Percentiles rank a stretch among this genome's conserved stretches.
Evolutionary conservation across 768 basidiomycete species (phyloP).

Genomic region (Naganishia antarctica): DNA sequence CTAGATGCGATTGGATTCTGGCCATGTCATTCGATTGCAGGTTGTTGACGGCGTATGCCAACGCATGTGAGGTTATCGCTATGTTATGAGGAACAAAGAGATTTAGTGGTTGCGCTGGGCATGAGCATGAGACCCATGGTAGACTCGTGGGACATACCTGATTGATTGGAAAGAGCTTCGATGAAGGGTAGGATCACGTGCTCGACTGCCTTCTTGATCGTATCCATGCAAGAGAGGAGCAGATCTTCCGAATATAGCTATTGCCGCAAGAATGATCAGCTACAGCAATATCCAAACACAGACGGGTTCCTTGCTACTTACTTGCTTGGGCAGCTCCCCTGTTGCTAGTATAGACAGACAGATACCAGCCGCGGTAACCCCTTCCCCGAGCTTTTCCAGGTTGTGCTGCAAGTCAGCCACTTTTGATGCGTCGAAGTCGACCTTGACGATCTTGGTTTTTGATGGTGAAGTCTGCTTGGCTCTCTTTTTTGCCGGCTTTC

Average conservation of each 20-base stretch:
- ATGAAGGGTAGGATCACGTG: slow-evolving; percentile 76
- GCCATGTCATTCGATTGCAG: not conserved
- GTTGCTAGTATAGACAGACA: slow-evolving; percentile 70
- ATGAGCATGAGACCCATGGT: slow-evolving; percentile 48
- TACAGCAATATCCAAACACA: not conserved
- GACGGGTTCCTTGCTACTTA: slow-evolving; percentile 49
- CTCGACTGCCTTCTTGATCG: slow-evolving; percentile 74
- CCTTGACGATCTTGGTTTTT: slow-evolving; percentile 44
- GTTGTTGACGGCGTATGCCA: slow-evolving; percentile 29
- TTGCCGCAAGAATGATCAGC: not conserved
- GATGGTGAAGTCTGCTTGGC: not conserved
- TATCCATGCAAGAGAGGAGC: slow-evolving; percentile 68
- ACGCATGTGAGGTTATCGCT: not conserved
- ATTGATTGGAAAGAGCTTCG: slow-evolving; percentile 54
- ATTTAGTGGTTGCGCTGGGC: too few species aligned
- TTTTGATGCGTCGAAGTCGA: slow-evolving; percentile 33
- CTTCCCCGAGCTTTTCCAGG: slow-evolving; percentile 55
- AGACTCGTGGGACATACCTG: not conserved
- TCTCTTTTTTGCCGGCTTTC: slow-evolving; percentile 33
- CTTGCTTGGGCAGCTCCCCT: slow-evolving; percentile 80
- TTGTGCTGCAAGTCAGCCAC: slow-evolving; percentile 52
- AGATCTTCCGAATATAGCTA: slow-evolving; percentile 93
- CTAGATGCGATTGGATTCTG: not conserved
- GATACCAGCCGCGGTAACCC: slow-evolving; percentile 76
- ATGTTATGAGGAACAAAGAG: slow-evolving; percentile 7